Evolutionary conservation across 805 yeast genomes (phyloP).

Genomic region (Nakazawaea ambrosiae): DNA sequence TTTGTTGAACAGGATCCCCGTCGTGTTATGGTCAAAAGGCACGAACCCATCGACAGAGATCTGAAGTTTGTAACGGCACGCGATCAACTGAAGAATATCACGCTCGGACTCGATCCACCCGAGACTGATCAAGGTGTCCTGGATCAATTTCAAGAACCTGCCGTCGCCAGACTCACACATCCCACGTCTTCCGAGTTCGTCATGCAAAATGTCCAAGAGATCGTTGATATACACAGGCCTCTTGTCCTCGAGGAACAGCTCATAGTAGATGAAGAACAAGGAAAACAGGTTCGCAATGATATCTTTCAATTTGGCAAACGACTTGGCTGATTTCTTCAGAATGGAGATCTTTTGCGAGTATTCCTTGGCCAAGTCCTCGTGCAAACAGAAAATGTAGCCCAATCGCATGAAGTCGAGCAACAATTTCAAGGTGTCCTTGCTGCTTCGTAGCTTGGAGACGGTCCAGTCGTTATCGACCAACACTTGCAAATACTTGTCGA

Average conservation of each 20-base stretch:
- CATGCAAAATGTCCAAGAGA: conserved; percentile 58
- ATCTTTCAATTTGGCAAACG: conserved; percentile 41
- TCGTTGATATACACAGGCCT: conserved; percentile 28
- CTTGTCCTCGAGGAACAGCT: conserved; percentile 12
- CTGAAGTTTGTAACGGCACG: conserved; percentile 69
- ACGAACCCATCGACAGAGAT: conserved; percentile 51
- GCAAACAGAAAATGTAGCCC: conserved; percentile 40
- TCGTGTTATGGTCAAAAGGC: conserved; percentile 61
- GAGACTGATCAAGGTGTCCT: conserved; percentile 41
- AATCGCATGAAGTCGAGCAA: conserved; percentile 30
- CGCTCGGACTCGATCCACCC: conserved; percentile 43
- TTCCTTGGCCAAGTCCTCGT: conserved; percentile 41
- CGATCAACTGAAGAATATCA: conserved; percentile 69
- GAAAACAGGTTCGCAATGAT: conserved; percentile 31
- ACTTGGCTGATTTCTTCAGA: conserved; percentile 31
- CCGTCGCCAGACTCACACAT: conserved; percentile 67
- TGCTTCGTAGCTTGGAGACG: conserved; percentile 6
- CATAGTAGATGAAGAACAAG: conserved; percentile 31
- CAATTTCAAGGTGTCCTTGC: conserved; percentile 13
- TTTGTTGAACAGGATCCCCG: conserved; percentile 15
- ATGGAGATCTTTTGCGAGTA: conserved; percentile 34
- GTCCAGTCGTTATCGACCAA: conserved; percentile 29
- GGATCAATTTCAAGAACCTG: conserved; percentile 51
- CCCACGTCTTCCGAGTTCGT: conserved; percentile 59
- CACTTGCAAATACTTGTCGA: conserved; percentile 27